These are phyloP conservation scores for Saccharomyces hybrid DNA, from an alignment of 1,139 yeast species.

Conservation along the genomic window DNA sequence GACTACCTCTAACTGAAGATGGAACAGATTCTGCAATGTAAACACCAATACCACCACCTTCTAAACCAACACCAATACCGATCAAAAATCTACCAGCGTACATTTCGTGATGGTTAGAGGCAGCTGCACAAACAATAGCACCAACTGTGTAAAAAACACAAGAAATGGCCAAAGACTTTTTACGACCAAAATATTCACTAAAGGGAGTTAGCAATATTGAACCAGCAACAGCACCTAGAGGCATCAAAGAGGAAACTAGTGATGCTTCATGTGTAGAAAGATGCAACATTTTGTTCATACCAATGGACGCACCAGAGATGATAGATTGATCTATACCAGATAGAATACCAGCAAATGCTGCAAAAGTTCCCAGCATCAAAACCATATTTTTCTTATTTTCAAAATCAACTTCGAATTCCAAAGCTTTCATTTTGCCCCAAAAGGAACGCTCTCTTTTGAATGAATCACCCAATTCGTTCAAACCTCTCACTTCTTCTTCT, in stretches of 20 bases:
- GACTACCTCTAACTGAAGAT: conserved; percentile 48
- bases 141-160: conserved; percentile 52
- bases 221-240: conserved; percentile 52
- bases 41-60: conserved; percentile 54
- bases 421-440: conserved; percentile 15
- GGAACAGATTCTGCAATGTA: conserved; percentile 56
- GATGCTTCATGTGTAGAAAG: conserved; percentile 36
- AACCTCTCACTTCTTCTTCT: conserved; percentile 19
- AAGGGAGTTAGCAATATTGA: conserved; percentile 43
- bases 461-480: conserved; percentile 18
- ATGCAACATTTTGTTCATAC: conserved; percentile 38
- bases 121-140: conserved; percentile 47
- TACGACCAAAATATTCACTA: conserved; percentile 47
- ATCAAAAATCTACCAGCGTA: conserved; percentile 50
- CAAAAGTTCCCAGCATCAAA: conserved; percentile 42
- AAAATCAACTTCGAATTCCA: conserved; percentile 31
- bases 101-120: conserved; percentile 38
- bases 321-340: conserved; percentile 53
- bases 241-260: conserved; percentile 50
- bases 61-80: conserved; percentile 54
- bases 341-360: conserved; percentile 52
- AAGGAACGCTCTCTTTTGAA: conserved; percentile 18
- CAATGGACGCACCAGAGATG: conserved; percentile 51
- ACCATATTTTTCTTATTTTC: conserved; percentile 41
- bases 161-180: conserved; percentile 44